Evolutionary conservation across 2,329 filamentous ascomycete genomes (phyloP).

Genomic region (Sclerotinia spermophila): DNA sequence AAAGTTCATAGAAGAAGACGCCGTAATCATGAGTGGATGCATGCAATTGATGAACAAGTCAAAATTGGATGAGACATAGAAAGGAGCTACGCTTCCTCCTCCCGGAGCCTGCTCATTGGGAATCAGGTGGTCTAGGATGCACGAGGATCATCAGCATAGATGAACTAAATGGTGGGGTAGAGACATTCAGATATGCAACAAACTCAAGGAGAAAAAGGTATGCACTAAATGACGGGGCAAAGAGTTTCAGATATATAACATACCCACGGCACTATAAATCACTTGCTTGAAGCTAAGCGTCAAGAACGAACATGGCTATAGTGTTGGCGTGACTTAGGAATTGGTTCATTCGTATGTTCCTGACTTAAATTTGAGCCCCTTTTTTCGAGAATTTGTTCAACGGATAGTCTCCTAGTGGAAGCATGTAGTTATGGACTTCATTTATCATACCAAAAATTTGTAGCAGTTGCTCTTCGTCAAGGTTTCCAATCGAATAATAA

Average conservation of each 20-base stretch:
- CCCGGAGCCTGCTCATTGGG: not conserved
- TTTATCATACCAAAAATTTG: not conserved
- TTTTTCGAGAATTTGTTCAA: not conserved
- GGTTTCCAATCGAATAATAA: fast-evolving
- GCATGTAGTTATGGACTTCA: not conserved
- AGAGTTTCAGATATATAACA: not conserved
- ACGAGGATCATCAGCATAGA: not conserved
- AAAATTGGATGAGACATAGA: not conserved
- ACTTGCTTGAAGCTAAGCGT: not conserved
- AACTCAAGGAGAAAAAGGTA: not conserved
- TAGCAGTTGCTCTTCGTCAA: not conserved
- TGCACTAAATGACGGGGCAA: not conserved
- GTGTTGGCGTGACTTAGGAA: not conserved
- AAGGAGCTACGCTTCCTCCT: not conserved
- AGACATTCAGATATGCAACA: not conserved
- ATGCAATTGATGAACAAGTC: not conserved
- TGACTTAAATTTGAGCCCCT: not conserved
- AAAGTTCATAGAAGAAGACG: not conserved
- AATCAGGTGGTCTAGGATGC: not conserved
- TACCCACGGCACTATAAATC: not conserved
- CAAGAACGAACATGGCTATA: not conserved
- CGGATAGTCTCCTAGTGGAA: not conserved
- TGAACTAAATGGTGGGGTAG: not conserved
- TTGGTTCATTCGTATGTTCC: not conserved
- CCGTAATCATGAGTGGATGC: not conserved